Evolutionary conservation across 257 asterid species (phyloP).

Genomic region (Solanum paucissectum): DNA sequence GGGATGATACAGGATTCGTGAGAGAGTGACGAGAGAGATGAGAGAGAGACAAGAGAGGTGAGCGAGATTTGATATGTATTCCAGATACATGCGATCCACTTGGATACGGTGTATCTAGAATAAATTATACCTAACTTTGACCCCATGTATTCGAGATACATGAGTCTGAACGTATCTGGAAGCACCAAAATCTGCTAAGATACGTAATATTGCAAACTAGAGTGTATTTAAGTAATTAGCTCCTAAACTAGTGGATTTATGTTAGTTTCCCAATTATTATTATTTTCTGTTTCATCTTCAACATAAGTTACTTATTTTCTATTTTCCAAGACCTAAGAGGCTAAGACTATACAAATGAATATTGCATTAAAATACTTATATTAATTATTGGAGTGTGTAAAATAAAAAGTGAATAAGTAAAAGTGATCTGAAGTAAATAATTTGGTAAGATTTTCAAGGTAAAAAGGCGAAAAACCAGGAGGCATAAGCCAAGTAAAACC

Average conservation of each 20-base stretch:
- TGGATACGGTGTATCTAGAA: neutral
- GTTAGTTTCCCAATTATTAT: no score
- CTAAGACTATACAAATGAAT: no score
- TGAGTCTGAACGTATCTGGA: neutral
- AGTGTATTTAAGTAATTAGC: neutral
- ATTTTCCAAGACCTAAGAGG: no score
- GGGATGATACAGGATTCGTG: no score
- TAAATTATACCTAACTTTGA: neutral
- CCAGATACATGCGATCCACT: neutral
- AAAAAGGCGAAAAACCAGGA: constrained; percentile 17
- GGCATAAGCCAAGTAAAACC: constrained; percentile 5
- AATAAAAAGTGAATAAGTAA: neutral
- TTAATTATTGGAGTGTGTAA: neutral
- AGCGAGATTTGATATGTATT: neutral
- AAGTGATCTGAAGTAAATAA: no score
- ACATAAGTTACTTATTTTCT: neutral
- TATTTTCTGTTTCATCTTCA: neutral
- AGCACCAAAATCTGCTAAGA: neutral
- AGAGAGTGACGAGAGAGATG: no score
- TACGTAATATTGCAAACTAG: neutral
- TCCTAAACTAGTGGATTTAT: neutral
- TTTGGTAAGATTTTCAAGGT: neutral
- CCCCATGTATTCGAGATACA: neutral
- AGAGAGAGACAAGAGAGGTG: neutral
- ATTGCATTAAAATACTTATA: neutral